phyloP scores from a whole-genome alignment of 164 flowering plant species.

The Platanus orientalis region DNA sequence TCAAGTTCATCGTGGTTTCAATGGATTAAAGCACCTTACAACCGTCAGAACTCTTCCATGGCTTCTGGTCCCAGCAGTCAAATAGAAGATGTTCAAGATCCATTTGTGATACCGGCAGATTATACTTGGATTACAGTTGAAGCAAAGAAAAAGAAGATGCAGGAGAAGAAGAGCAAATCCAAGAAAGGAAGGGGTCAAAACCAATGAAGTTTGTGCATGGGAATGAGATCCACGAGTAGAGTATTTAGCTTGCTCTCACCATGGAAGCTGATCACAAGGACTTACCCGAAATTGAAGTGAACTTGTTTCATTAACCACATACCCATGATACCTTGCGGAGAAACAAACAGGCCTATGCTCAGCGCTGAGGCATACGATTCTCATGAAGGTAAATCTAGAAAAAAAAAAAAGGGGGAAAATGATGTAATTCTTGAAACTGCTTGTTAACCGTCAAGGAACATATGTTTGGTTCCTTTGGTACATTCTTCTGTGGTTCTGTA shows the following conservation, averaged over 20 bases:
- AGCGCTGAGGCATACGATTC: too few relatives aligned
- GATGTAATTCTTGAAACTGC: too few relatives aligned
- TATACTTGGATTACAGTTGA: slow-evolving; percentile 79
- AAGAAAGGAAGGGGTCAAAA: slow-evolving; percentile 52
- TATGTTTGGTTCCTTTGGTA: too few relatives aligned
- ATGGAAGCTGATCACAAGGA: neutral
- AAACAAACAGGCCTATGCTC: too few relatives aligned
- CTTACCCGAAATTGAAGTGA: neutral
- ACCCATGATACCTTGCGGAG: too few relatives aligned
- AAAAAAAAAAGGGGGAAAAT: too few relatives aligned
- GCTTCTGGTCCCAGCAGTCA: slow-evolving; percentile 43
- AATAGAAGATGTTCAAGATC: slow-evolving; percentile 71
- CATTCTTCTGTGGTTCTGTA: too few relatives aligned
- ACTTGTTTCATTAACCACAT: too few relatives aligned
- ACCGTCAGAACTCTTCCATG: slow-evolving; percentile 42
- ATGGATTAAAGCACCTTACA: slow-evolving; percentile 78
- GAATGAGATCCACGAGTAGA: neutral
- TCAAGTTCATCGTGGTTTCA: slow-evolving; percentile 79
- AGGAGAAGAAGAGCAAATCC: slow-evolving; percentile 64
- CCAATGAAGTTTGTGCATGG: slow-evolving; percentile 14
- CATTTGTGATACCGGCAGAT: slow-evolving; percentile 72
- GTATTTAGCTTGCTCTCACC: neutral
- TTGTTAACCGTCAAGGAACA: too few relatives aligned
- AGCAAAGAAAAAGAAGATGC: slow-evolving; percentile 84
- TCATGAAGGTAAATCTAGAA: too few relatives aligned